Evolutionary conservation across 2,329 filamentous ascomycete genomes (phyloP).

Genomic region (Mycogone perniciosa): DNA sequence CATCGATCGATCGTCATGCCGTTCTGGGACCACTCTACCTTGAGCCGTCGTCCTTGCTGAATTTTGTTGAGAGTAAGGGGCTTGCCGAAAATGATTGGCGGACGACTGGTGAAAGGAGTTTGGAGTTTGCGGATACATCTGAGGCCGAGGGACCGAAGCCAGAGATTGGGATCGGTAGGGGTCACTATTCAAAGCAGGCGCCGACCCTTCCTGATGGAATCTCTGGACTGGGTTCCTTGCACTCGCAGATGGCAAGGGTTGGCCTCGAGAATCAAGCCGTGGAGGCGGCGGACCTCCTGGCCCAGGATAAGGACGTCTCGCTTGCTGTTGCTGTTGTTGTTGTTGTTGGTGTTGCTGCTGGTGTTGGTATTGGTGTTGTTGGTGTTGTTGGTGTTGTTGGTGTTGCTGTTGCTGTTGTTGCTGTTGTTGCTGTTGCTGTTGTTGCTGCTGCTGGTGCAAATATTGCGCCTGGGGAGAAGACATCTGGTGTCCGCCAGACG

Average conservation of each 20-base stretch:
- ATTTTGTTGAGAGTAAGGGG: constrained; percentile 58
- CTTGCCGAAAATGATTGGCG: constrained; percentile 71
- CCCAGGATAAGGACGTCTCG: constrained; percentile 40
- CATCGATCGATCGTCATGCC: constrained; percentile 90
- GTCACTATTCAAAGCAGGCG: constrained; percentile 74
- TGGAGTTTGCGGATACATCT: constrained; percentile 60
- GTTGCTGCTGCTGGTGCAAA: constrained; percentile 36
- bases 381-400: constrained; percentile 29
- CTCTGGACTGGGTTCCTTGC: constrained; percentile 46
- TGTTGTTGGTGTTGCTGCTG: too few relatives aligned
- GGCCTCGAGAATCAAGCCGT: constrained; percentile 57
- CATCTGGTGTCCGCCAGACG: constrained; percentile 42
- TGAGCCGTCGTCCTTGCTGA: constrained; percentile 81
- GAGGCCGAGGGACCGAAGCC: constrained; percentile 66
- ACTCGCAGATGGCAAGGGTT: constrained; percentile 36
- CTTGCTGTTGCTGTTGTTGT: constrained; percentile 37
- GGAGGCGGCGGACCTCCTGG: constrained; percentile 47
- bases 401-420: constrained; percentile 38
- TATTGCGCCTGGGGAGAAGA: constrained; percentile 40
- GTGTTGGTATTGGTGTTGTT: too few relatives aligned
- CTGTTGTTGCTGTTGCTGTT: too few relatives aligned
- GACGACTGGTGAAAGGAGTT: constrained; percentile 58
- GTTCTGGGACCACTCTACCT: constrained; percentile 83
- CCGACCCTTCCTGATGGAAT: constrained; percentile 56
- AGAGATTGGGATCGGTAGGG: constrained; percentile 90